These are phyloP conservation scores for Oehlia diaphana DNA, from an alignment of 192 early-diverging fungal species.

Conservation along the genomic window DNA sequence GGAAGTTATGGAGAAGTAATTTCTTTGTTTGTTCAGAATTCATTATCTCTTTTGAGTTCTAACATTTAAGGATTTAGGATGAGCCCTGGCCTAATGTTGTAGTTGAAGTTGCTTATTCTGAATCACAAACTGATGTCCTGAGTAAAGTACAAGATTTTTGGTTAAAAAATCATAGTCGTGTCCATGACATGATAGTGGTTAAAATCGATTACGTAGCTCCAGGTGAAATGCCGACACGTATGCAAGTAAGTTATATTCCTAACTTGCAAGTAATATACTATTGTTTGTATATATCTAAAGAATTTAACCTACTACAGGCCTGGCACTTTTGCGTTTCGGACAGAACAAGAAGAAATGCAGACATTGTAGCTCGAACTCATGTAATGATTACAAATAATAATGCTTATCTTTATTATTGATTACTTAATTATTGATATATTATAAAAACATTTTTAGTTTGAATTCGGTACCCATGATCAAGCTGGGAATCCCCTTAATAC, in stretches of 20 bases:
- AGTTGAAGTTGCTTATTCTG: constrained; percentile 12
- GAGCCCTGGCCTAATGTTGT: constrained; percentile 20
- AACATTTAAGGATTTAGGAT: not conserved
- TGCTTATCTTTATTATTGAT: constrained; percentile 13
- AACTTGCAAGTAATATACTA: not conserved
- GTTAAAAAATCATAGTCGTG: not conserved
- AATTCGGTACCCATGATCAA: not conserved
- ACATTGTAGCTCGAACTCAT: not conserved
- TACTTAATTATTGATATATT: not conserved
- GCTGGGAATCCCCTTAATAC: too few species aligned
- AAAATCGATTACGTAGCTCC: not conserved
- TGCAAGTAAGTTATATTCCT: constrained; percentile 12
- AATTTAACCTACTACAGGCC: not conserved
- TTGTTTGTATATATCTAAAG: not conserved
- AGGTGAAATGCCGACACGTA: not conserved
- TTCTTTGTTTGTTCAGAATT: not conserved
- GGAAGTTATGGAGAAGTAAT: constrained; percentile 2
- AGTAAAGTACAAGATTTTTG: not conserved
- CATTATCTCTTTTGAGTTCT: not conserved
- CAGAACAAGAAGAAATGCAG: not conserved
- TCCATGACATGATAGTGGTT: not conserved
- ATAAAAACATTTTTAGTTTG: not conserved
- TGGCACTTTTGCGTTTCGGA: constrained; percentile 4
- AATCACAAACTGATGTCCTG: not conserved
- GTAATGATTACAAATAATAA: not conserved